Percentiles rank a stretch among this genome's conserved stretches.
Conservation (phyloP, 495 filamentous ascomycete genomes). For the Geopyxis carbonaria region DNA sequence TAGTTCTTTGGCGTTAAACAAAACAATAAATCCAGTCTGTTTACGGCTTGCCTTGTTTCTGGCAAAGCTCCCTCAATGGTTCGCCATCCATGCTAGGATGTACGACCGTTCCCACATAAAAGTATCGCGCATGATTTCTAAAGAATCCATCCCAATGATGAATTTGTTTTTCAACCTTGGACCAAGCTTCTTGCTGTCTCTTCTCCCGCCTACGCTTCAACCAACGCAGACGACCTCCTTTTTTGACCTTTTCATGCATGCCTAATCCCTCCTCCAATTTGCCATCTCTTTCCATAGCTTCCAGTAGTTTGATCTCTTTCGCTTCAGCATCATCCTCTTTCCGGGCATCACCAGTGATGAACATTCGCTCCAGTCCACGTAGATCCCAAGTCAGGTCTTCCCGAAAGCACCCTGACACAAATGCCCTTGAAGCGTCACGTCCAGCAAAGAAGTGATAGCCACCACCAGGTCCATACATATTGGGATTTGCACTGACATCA, state of each 20-base stretch:
- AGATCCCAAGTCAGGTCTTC: slow-evolving; percentile 69
- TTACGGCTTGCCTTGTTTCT: slow-evolving; percentile 29
- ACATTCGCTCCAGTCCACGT: slow-evolving; percentile 78
- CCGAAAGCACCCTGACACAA: slow-evolving; percentile 91
- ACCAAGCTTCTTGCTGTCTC: slow-evolving; percentile 35
- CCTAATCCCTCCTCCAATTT: slow-evolving; percentile 30
- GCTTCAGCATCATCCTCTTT: slow-evolving; percentile 35
- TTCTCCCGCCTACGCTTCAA: slow-evolving; percentile 37
- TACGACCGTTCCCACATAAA: slow-evolving; percentile 48
- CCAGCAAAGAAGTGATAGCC: slow-evolving; percentile 79
- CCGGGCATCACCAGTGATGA: slow-evolving; percentile 54
- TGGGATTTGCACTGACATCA: slow-evolving; percentile 62
- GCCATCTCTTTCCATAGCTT: slow-evolving; percentile 29
- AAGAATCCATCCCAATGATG: slow-evolving; percentile 64
- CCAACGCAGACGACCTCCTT: slow-evolving; percentile 42
- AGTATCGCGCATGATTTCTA: slow-evolving; percentile 54
- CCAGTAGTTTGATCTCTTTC: slow-evolving; percentile 36
- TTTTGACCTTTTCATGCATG: slow-evolving; percentile 29
- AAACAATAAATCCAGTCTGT: no score
- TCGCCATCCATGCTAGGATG: slow-evolving; percentile 22
- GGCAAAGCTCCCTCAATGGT: slow-evolving; percentile 33
- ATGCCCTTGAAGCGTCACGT: slow-evolving; percentile 70
- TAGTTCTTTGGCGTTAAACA: no score
- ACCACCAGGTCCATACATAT: slow-evolving; percentile 78
- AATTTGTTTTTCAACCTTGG: slow-evolving; percentile 39